Evolutionary conservation across 768 basidiomycete genomes (phyloP).

Genomic region (Pleurotus cornucopiae): DNA sequence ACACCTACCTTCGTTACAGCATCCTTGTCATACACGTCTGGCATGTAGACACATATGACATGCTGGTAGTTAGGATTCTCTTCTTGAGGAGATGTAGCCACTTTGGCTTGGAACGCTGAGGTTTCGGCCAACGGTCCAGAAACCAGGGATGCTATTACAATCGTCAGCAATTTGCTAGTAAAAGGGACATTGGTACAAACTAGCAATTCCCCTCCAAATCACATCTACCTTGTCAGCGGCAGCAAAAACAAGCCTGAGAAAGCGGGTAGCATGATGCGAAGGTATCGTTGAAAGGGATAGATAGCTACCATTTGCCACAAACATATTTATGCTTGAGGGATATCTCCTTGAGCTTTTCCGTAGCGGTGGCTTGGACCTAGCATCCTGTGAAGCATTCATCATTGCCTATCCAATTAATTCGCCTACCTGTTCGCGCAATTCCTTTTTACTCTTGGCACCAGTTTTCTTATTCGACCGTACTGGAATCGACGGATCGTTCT

Average conservation of each 20-base stretch:
- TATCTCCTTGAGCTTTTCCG: constrained; percentile 55
- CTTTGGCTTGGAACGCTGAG: constrained; percentile 53
- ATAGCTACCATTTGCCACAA: constrained; percentile 63
- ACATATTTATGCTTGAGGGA: constrained; percentile 50
- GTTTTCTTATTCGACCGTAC: constrained; percentile 67
- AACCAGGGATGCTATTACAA: constrained; percentile 50
- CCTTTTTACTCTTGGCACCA: constrained; percentile 71
- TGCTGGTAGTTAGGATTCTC: constrained; percentile 52
- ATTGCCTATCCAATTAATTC: not conserved
- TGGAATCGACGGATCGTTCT: constrained; percentile 69
- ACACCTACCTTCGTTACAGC: constrained; percentile 46
- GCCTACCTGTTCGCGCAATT: constrained; percentile 62
- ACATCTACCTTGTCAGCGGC: constrained; percentile 56
- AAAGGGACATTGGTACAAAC: constrained; percentile 29
- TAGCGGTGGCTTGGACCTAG: constrained; percentile 58
- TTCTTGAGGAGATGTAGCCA: constrained; percentile 54
- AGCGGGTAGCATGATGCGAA: not conserved
- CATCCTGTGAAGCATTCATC: not conserved
- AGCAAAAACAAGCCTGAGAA: constrained; percentile 61
- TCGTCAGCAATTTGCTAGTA: not conserved
- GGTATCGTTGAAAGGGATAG: not conserved
- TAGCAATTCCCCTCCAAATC: constrained; percentile 60
- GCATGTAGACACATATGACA: constrained; percentile 68
- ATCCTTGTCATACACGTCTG: constrained; percentile 65
- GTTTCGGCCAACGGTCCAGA: constrained; percentile 62